Percentiles rank a stretch among this genome's conserved stretches.
phyloP scores from a whole-genome alignment of 345 rosid species.

The Eucalyptus urophylla region DNA sequence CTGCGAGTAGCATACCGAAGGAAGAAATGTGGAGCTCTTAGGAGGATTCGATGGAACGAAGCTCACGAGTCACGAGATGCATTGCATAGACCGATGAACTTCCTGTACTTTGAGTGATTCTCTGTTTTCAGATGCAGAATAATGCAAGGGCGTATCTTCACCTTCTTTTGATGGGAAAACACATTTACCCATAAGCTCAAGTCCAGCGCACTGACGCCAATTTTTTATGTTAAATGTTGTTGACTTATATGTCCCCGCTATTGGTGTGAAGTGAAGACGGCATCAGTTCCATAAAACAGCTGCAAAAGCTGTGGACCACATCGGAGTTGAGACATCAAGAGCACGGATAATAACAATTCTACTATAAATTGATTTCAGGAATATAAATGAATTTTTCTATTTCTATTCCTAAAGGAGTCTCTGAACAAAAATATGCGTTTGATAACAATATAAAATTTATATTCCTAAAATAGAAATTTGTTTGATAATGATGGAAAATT shows the following conservation, averaged over 20 bases:
- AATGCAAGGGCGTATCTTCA: background rate
- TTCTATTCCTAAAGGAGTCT: too few relatives aligned
- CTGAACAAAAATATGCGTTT: too few relatives aligned
- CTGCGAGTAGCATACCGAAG: background rate
- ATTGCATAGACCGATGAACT: background rate
- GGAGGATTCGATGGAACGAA: background rate
- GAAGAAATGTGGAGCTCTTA: background rate
- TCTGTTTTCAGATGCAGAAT: background rate
- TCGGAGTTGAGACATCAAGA: background rate
- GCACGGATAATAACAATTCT: too few relatives aligned
- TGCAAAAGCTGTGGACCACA: background rate
- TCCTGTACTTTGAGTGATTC: background rate
- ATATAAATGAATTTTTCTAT: too few relatives aligned
- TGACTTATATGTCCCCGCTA: background rate
- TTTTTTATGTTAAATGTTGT: background rate
- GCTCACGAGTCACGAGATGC: background rate
- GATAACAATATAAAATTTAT: too few relatives aligned
- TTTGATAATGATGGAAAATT: too few relatives aligned
- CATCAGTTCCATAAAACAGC: background rate
- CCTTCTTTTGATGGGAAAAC: background rate
- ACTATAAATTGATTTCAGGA: too few relatives aligned
- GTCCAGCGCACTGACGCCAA: background rate
- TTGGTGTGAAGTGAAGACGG: background rate
- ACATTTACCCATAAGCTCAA: background rate
- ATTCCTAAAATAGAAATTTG: fast-evolving